phyloP scores from a whole-genome alignment of 148 eudicot species.

The Rhododendron griersonianum region DNA sequence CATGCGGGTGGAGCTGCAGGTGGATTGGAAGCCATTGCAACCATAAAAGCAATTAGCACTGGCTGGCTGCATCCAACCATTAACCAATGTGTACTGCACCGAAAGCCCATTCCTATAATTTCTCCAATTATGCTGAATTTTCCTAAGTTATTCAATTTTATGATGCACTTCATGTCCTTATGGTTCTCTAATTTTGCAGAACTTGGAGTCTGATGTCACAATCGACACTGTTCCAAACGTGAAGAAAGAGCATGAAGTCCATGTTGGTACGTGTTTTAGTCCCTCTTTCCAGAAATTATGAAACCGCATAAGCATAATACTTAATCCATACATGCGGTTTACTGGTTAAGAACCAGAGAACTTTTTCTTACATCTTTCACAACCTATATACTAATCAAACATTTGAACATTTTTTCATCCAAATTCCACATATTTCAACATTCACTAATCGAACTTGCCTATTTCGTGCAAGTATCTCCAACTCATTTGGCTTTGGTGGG shows the following conservation, averaged over 20 bases:
- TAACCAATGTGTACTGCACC: constrained; percentile 47
- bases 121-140: not conserved
- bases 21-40: constrained; percentile 63
- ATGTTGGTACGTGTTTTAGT: constrained; percentile 41
- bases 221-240: constrained; percentile 63
- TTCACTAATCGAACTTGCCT: not conserved
- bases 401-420: not conserved
- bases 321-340: not conserved
- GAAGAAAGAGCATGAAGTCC: constrained; percentile 50
- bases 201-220: constrained; percentile 51
- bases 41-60: constrained; percentile 59
- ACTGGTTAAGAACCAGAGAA: not conserved
- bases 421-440: not conserved
- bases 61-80: constrained; percentile 72
- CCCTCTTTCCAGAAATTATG: not conserved
- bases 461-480: constrained; percentile 44
- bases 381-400: not conserved
- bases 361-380: not conserved
- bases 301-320: no score
- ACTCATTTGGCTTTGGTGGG: constrained; percentile 62
- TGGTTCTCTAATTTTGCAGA: constrained; percentile 20
- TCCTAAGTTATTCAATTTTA: not conserved
- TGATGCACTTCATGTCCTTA: not conserved
- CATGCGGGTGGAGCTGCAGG: constrained; percentile 69
- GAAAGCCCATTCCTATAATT: not conserved